Evolutionary conservation across 106 monocot genomes (phyloP), one percentile per base, ranked within the genome.

Genomic region (Narthecium ossifragum): DNA sequence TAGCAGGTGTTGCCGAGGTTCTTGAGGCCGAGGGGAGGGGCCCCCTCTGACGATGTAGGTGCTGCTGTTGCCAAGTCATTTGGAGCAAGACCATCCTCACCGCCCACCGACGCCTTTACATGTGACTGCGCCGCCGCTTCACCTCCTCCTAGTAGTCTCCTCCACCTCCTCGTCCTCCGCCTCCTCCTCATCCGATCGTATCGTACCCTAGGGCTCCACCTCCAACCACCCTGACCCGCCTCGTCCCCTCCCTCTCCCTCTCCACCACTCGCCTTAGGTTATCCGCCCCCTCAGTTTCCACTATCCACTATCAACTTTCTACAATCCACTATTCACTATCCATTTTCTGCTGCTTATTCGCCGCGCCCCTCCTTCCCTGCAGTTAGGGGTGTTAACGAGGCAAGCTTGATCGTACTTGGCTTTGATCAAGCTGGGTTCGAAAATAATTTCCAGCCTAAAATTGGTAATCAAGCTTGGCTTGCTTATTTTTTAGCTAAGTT

Each of bases 1-100:
- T 94, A 94, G 75, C 93, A 89, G 37, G 80, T 70, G 73, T 94
- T 94, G 56, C 93, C 93, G 56, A 94, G 85, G 57, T 94, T 94
- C 59, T 75, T 77, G 9, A 94, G 89, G 20, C 93, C 93, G 23
- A 83, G 69, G 2, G 93, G 93, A 6, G 80, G 68, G 9, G 70
- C 70, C 28, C 60, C 61, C 62, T 72, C 51, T 80, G 73, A 29
- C 70, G 72, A 41, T 72, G 68, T n/a, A 60, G 30, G 36, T 31
- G 45, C 23, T 60, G 61, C 66, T 54, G 70, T 52, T 76, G 66
- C 85, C 85, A 85, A 21, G 67, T 50, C 88, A 88, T 82, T 62
- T 79, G 73, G 62, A 82, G 58, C n/a, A n/a, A n/a, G n/a, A n/a
- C n/a, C 17, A 46, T 78, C 85, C 66, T 56, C 57, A 71, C 21